Conservation (phyloP, 2,329 filamentous ascomycete species). For the Leptographium wingfieldii region DNA sequence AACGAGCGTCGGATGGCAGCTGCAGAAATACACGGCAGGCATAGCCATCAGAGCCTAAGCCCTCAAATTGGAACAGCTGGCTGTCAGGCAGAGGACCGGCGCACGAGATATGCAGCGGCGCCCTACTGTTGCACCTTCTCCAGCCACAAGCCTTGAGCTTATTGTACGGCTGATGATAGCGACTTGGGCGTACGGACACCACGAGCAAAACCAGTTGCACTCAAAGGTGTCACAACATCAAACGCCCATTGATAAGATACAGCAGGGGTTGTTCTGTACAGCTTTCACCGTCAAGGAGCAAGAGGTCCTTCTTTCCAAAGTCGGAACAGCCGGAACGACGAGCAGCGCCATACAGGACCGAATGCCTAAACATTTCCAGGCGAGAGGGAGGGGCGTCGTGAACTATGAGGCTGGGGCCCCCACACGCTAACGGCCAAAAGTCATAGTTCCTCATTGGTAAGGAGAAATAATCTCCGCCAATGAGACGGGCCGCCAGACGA, state of each 20-base stretch:
- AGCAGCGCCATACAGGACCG: too few species aligned
- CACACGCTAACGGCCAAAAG: constrained; percentile 8
- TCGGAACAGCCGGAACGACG: too few species aligned
- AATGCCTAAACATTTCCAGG: neutral
- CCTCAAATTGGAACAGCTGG: neutral
- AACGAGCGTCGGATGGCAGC: neutral
- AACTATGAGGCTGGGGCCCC: constrained; percentile 3
- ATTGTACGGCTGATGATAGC: neutral
- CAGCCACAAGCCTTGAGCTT: neutral
- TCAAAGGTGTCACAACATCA: too few species aligned
- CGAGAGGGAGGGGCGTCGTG: neutral
- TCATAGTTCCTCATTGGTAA: neutral
- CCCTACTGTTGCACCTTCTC: neutral
- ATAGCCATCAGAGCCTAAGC: too few species aligned
- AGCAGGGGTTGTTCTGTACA: too few species aligned
- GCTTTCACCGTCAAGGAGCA: too few species aligned
- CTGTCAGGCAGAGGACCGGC: neutral
- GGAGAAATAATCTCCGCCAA: constrained; percentile 13
- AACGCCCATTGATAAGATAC: too few species aligned
- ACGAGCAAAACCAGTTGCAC: too few species aligned
- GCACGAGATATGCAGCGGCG: neutral
- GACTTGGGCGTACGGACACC: too few species aligned
- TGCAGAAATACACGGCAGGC: neutral
- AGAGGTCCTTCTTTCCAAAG: too few species aligned
- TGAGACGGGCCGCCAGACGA: neutral